A percentile compares a stretch with the other conserved stretches of the same genome.
Conservation (phyloP, 2,329 filamentous ascomycete species). For the Didymella glomerata region DNA sequence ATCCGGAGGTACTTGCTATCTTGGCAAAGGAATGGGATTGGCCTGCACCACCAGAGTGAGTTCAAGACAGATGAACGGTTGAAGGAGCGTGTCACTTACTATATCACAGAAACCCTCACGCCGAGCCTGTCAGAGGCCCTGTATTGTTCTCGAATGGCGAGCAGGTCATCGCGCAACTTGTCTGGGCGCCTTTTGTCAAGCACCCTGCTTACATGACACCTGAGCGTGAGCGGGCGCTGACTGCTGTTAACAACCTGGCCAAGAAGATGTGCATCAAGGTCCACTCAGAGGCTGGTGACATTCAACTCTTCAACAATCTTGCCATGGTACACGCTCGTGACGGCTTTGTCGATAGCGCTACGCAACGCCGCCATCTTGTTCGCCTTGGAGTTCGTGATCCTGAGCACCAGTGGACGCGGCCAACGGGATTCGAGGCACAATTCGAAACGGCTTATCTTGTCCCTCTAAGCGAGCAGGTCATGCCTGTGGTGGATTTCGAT, state of each 20-base stretch:
- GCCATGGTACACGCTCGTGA: neutral
- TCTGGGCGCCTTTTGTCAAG: neutral
- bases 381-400: neutral
- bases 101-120: neutral
- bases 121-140: neutral
- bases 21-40: neutral
- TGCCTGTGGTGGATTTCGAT: neutral
- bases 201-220: neutral
- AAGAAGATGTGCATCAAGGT: neutral
- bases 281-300: neutral
- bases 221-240: neutral
- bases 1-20: neutral
- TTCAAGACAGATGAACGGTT: neutral
- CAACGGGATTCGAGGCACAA: neutral
- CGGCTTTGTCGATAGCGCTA: neutral
- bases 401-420: neutral
- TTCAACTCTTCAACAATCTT: neutral
- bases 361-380: neutral
- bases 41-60: neutral
- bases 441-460: neutral
- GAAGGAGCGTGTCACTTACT: neutral
- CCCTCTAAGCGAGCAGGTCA: neutral
- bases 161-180: neutral
- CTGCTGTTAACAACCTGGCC: neutral
- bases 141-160: neutral